Base-by-base conservation (phyloP, 225 moss, liverwort and hornwort species). In the Ulota crispa region DNA sequence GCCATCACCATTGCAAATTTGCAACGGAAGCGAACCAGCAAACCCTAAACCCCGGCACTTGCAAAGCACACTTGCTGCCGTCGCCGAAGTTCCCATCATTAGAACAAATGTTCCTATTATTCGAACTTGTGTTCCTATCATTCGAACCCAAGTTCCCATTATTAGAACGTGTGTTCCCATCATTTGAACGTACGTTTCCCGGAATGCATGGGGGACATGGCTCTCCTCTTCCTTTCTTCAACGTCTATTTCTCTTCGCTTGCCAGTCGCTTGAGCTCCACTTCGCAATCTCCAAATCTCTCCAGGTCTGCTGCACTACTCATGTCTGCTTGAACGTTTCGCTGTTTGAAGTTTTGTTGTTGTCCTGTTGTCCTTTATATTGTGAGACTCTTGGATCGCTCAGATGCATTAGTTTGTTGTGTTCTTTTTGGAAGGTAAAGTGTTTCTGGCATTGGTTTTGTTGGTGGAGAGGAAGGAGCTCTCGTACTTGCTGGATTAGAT, bases 41-140 rank as follows among this genome's bases (percentile, higher is more conserved):
- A 84, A 67, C 84, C 81, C 87, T 87, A 87, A 87, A 87, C 70
- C 87, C 73, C 69, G 30, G 42, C 72, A 55, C 50, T 66, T 52
- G 60, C 31, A 50, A 18, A 23, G 31, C 5, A 65, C 50, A 70
- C 47, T 41, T 39, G n/a, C n/a, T n/a, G 31, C 71, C 9, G 52
- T 73, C 59, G 53, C 21, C 24, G 62, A 53, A 68, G 86, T 80
- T 86, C 83, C 77, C 80, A 42, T 41, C 68, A 45, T 54, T 73
- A 9, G 85, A 79, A 68, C 82, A n/a, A n/a, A n/a, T n/a, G n/a
- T n/a, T n/a, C n/a, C n/a, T n/a, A n/a, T n/a, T n/a, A n/a, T n/a
- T n/a, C n/a, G n/a, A n/a, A n/a, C n/a, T n/a, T n/a, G n/a, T n/a
- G n/a, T n/a, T n/a, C n/a, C n/a, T n/a, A n/a, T n/a, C n/a, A n/a